A percentile compares a stretch with the other conserved stretches of the same genome.
phyloP scores from a whole-genome alignment of 306 rosid genomes.

The Acacia melanoxylon region DNA sequence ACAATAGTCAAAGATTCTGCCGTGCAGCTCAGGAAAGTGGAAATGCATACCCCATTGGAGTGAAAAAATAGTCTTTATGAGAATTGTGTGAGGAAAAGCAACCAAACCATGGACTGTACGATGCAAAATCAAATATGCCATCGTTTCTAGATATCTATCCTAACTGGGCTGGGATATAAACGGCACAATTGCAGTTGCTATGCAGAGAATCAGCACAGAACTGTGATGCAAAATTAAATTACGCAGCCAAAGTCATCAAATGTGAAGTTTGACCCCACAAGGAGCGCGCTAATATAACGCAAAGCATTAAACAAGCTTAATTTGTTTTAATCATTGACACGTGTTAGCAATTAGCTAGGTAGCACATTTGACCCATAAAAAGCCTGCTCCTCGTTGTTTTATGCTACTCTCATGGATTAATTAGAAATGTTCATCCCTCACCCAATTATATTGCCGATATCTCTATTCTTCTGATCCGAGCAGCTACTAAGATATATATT shows the following conservation, averaged over 20 bases:
- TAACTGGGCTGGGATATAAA: slow-evolving; percentile 8
- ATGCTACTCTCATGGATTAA: neutral
- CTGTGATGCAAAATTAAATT: slow-evolving; percentile 16
- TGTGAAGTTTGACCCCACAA: slow-evolving; percentile 23
- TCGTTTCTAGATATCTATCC: slow-evolving; percentile 16
- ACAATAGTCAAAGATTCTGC: neutral
- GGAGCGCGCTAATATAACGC: neutral
- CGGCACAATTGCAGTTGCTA: slow-evolving; percentile 21
- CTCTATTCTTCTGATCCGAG: neutral
- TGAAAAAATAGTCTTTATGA: no score
- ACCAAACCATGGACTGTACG: neutral
- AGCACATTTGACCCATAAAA: slow-evolving; percentile 1
- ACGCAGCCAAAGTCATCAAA: slow-evolving; percentile 4
- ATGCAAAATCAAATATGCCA: neutral
- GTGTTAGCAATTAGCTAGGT: neutral
- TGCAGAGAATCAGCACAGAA: slow-evolving; percentile 19
- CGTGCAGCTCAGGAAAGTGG: neutral
- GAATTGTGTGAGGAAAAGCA: neutral
- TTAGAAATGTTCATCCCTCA: no score
- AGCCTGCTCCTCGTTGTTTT: neutral
- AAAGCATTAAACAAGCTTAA: neutral
- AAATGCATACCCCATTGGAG: neutral
- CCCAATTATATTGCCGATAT: no score
- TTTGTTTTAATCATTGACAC: neutral
- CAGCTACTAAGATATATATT: no score